Base-by-base conservation (phyloP, 306 rosid species). In the Lotus japonicus region DNA sequence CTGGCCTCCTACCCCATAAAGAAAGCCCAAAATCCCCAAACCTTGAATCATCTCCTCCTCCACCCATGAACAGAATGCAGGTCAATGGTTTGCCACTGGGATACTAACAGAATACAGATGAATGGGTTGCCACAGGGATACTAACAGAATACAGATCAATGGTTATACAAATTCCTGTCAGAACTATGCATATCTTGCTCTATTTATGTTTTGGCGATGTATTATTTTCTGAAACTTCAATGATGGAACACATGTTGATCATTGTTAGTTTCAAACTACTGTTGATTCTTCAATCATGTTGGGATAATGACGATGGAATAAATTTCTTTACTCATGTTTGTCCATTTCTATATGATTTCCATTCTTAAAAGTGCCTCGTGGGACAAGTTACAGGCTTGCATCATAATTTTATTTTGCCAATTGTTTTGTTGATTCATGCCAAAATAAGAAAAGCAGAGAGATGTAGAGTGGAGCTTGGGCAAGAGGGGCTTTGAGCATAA, bases 1-100 rank as follows among this genome's bases (percentile, higher is more conserved):
- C 73, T 81, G 64, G 12, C 98, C 28, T 89, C 92, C 5, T 92
- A 92, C 72, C 97, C 98, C 1, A 68, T 80, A 59, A 89, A 92
- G 88, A 68, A 49, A 0, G 89, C 95, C 36, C 80, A 48, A 63
- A 89, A 89, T 46, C 97, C 89, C 92, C 95, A 1, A 85, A 84
- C 53, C 96, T 88, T 0, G 92, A 89, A 11, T 91, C 92, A 21
- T 83, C 95, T 71, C 92, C 97, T 15, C 92, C 96, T 9, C 70
- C 91, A 39, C 92, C 95, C 0, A 68, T 84, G 15, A 80, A 68
- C 5, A 28, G 33, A 28, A 28, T 28, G 4, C 33, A 28, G 33
- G 4, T 28, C 33, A 28, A 28, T 28, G 33, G 33, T 28, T 28
- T 28, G 33, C 28, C 31, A 39, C 42, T 69, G 58, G 55, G 64